Base-by-base conservation (phyloP, 192 early-diverging fungal species). In the Mortierella claussenii region DNA sequence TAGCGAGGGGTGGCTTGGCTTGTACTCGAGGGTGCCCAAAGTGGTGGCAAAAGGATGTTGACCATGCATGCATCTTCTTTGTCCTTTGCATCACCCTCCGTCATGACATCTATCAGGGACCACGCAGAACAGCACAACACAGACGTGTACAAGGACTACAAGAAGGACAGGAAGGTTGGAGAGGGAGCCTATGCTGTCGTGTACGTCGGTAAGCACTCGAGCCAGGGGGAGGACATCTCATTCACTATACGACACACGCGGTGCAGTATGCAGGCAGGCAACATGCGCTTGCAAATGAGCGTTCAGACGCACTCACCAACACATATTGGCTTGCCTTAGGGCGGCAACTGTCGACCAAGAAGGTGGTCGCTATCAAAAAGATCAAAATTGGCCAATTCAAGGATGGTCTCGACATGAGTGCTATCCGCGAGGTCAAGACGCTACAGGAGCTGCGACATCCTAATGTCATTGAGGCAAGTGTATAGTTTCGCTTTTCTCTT, bases 101-200 rank as follows among this genome's bases (percentile, higher is more conserved):
- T 30, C 51, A 73, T 65, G 62, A 27, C 57, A 51, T 60, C 63
- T 4, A 49, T 62, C 46, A 59, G 73, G 24, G 67, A 53, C 28
- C 64, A 79, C 33, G 81, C 83, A 34, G 92, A 91, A 54, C 88
- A 92, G 55, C 87, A 81, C 44, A 91, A 92, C 62, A 69, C 83
- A 18, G 83, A 85, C 21, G 87, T 86, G 21, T 87, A 89, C 42
- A 87, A 79, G 36, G 85, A 90, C 56, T 98, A 95, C 79, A 83
- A 86, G 46, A 97, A 96, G 81, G 90, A 93, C 45, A 84, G 86
- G 51, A 98, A 97, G 80, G 88, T 97, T 46, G 97, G 96, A 58
- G 97, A 98, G 73, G 97, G 97, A 68, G 97, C 95, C 28, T 99
- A 96, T 69, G 97, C 97, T 31, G 93, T 94, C 27, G 95, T 97